Evolutionary conservation across 208 protist species (phyloP), one percentile per base, ranked within the genome.

Genomic region (Trypanosoma vivax): DNA sequence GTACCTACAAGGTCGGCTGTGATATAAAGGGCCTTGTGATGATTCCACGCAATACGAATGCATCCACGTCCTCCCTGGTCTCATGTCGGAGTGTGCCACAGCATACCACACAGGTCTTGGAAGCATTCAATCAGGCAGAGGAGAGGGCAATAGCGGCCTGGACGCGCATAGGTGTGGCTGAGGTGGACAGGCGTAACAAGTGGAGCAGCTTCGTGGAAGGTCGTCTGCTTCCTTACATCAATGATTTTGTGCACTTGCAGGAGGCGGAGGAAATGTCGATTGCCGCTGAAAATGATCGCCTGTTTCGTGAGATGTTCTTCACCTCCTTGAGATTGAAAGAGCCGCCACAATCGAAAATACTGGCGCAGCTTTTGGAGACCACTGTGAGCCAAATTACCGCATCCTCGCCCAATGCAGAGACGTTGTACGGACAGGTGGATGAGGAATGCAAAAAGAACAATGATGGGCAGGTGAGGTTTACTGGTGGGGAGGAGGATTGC

Each of bases 221-320:
- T 24, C 48, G 67, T 9, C 65, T 86, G 1, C 55, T 65, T 28
- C 65, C 73, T 11, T 79, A 73, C 43, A 38, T 86, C 1, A 37
- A 60, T 9, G 67, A 80, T 57, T 86, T 72, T 55, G 38, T 65
- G 25, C 43, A 47, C 10, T 29, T 82, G 19, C 70, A 77, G 50
- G 60, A 67, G 33, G 31, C 70, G 0, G 78, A 74, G 13, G 78
- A 86, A 53, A 63, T 60, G 70, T 58, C 62, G 18, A 56, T 70
- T 18, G 61, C 67, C 6, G 69, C 66, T 2, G 73, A 73, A 41
- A 81, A 82, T 59, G 78, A 82, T 31, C 54, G 46, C 21, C 51
- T 76, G 39, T 66, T 81, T 54, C 68, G 65, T 0, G 73, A 85
- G 16, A 38, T 85, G 60, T 71, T 77, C 35, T 66, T 73, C 39